phyloP scores from a whole-genome alignment of 2,329 filamentous ascomycete genomes.

The Colletotrichum magnum region DNA sequence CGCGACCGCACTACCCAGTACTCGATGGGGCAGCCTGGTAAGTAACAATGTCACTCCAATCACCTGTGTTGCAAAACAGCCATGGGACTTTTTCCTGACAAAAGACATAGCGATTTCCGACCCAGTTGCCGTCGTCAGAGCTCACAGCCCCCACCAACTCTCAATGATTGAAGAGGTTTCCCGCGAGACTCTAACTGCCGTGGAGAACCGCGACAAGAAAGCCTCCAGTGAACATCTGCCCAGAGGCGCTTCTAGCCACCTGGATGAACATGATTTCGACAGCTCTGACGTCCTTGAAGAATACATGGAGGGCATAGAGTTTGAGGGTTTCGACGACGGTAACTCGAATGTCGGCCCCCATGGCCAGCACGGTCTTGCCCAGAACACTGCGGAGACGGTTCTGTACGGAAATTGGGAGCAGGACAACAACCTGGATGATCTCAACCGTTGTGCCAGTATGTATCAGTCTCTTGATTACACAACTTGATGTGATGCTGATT shows the following conservation, averaged over 20 bases:
- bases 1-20: neutral
- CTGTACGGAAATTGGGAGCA: constrained; percentile 38
- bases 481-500: neutral
- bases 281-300: constrained; percentile 7
- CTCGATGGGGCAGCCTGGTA: constrained; percentile 21
- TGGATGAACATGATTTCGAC: neutral
- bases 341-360: constrained; percentile 33
- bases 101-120: neutral
- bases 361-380: neutral
- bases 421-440: constrained; percentile 34
- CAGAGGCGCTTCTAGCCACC: neutral
- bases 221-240: neutral
- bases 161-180: constrained; percentile 38
- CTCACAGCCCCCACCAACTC: constrained; percentile 32
- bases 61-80: neutral
- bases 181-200: constrained; percentile 11
- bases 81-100: neutral
- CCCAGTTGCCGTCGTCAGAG: neutral
- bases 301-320: neutral
- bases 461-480: neutral
- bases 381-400: constrained; percentile 30
- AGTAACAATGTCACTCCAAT: neutral
- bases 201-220: neutral
- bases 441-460: constrained; percentile 31
- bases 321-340: constrained; percentile 8